Evolutionary conservation across 805 yeast species (phyloP), one percentile per base, ranked within the genome.

Genomic region (Brettanomyces anomalus): DNA sequence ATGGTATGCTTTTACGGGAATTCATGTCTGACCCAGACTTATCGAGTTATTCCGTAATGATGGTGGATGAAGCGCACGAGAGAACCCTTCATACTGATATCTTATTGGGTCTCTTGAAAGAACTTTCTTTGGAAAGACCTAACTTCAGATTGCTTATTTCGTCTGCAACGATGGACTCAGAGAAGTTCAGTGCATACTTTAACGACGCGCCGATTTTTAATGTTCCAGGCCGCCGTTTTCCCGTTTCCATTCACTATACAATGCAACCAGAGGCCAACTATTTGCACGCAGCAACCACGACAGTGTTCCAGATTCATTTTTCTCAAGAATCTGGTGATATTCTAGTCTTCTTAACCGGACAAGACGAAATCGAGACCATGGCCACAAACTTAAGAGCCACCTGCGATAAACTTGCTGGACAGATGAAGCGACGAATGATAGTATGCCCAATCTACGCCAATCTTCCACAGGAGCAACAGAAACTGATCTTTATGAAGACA

Each of bases 61-160:
- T 90, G 83, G 81, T 90, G 39, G 98, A 90, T 63, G 98, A 90
- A 62, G 98, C 98, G 0, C 98, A 93, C 58, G 98, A 93, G 59
- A 72, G 98, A 45, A 93, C 97, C 0, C 67, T 90, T 34, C 81
- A 90, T n/a, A 90, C 97, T 0, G 98, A 90, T 62, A 68, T 76
- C 3, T 57, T 90, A 7, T 67, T 90, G 41, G 95, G 96, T 1
- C 65, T 93, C 32, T 62, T 90, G 28, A 90, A 90, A 50, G 85
- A 82, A 46, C 74, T 87, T 0, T 57, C 75, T 2, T 66, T 65
- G 18, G 61, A 76, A 35, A 66, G 97, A 42, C 74, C 81, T 0
- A 94, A 85, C 47, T 65, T 93, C 43, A 78, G 79, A 51, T 54
- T 93, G 4, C 67, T 93, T 16, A 81, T 93, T 24, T 88, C 97